Evolutionary conservation across 2,329 filamentous ascomycete genomes (phyloP), one percentile per base, ranked within the genome.

Genomic region (Fusarium incarnatum): DNA sequence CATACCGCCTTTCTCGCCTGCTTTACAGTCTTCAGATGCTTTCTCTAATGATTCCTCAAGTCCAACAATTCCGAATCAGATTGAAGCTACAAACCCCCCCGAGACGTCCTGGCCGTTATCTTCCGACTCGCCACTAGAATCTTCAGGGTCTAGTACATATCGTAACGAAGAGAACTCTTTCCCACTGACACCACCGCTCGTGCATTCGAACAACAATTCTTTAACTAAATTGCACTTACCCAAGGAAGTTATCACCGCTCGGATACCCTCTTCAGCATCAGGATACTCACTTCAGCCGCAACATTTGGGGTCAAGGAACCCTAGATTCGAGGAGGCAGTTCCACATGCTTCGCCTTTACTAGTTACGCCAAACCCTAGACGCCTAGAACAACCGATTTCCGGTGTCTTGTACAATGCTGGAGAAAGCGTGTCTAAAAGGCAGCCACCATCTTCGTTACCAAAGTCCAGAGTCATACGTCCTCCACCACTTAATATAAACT

Each of bases 71-170:
- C 16, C 44, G 13, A 22, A 27, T 16, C 42, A 41, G 28, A 22
- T 16, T 7, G 42, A 42, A 16, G 20, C 42, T 18, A 18, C 28
- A n/a, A 66, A 45, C n/a, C 28, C 22, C 8, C n/a, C 37, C 23
- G 55, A 66, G 48, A 32, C 61, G 45, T 40, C 61, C 15, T 66
- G 63, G 63, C 63, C 63, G 8, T 66, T 66, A 16, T 61, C 63
- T 13, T 66, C 63, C 20, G 62, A 44, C 25, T 66, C 63, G 13
- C 62, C 63, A 23, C 44, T 55, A 32, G 63, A 52, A 25, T 66
- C 63, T 6, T 66, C 63, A 22, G 63, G 55, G n/a, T 66, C 61
- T 9, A 66, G 61, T 48, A 67, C 48, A 41, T 66, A 60, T 27
- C 61, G 44, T n/a, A 48, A 40, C 18, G 61, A 66, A 55, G 48